Percentiles rank a stretch among this genome's conserved stretches.
Evolutionary conservation across 2,329 filamentous ascomycete species (phyloP).

Genomic region (Geosmithia morbida): DNA sequence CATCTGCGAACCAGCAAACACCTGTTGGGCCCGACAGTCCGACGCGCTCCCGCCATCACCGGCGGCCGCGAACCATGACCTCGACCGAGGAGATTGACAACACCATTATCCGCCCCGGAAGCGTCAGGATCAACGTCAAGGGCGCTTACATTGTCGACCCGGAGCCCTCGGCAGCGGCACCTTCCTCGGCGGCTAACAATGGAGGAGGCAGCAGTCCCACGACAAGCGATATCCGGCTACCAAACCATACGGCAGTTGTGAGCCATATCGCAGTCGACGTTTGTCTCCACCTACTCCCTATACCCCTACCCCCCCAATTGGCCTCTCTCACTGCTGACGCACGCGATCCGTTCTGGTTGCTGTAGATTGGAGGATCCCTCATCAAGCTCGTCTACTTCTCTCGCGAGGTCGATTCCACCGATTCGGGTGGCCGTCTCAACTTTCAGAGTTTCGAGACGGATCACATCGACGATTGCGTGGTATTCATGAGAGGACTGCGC

Average conservation of each 20-base stretch:
- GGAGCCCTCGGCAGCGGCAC: slow-evolving; percentile 40
- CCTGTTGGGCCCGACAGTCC: not conserved
- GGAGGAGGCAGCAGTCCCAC: slow-evolving; percentile 41
- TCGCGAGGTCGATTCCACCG: slow-evolving; percentile 63
- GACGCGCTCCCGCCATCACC: not conserved
- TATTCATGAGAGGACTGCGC: slow-evolving; percentile 79
- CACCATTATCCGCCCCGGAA: slow-evolving; percentile 46
- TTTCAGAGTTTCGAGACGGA: slow-evolving; percentile 96
- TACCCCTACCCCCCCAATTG: not conserved
- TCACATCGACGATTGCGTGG: slow-evolving; percentile 81
- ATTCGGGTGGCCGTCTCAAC: slow-evolving; percentile 79
- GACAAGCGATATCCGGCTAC: slow-evolving; percentile 87
- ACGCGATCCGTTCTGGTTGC: not conserved
- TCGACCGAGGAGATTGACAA: slow-evolving; percentile 44
- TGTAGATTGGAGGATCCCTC: slow-evolving; percentile 82
- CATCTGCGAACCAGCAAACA: not conserved
- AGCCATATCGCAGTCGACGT: slow-evolving; percentile 96
- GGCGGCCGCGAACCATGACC: slow-evolving; percentile 20
- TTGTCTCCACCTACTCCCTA: slow-evolving; percentile 21
- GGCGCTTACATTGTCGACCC: slow-evolving; percentile 94
- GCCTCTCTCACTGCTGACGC: not conserved
- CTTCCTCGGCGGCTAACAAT: slow-evolving; percentile 17
- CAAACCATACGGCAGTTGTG: slow-evolving; percentile 87
- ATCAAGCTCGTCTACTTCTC: slow-evolving; percentile 97
- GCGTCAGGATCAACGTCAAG: slow-evolving; percentile 89